These are phyloP conservation scores for Phylloporus arenicola DNA, from an alignment of 768 basidiomycete genomes.

Conservation along the genomic window DNA sequence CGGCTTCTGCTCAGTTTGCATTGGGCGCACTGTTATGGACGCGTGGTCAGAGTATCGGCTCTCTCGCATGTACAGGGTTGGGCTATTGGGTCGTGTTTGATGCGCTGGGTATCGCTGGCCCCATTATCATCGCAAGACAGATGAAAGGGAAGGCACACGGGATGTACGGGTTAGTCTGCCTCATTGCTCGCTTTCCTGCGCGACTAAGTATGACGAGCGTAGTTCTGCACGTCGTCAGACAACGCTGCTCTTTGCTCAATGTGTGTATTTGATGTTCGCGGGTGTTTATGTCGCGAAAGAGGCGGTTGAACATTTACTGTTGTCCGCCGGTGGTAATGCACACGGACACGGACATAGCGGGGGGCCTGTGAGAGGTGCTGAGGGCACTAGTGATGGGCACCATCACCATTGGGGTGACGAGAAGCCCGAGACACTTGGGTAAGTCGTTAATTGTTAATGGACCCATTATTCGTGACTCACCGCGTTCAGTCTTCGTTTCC, in stretches of 20 bases:
- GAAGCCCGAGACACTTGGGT: constrained; percentile 38
- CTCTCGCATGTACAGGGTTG: constrained; percentile 80
- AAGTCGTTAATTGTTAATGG: constrained; percentile 13
- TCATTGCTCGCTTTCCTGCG: constrained; percentile 17
- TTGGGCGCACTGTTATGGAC: constrained; percentile 83
- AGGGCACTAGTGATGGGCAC: constrained; percentile 34
- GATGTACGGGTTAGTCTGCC: constrained; percentile 57
- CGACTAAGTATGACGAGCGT: neutral
- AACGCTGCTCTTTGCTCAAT: constrained; percentile 78
- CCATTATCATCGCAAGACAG: constrained; percentile 31
- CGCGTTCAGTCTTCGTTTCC: constrained; percentile 56
- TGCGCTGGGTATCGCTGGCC: constrained; percentile 66
- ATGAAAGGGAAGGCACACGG: constrained; percentile 30
- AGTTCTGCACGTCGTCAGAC: constrained; percentile 68
- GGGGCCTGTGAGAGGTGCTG: constrained; percentile 35
- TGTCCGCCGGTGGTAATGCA: constrained; percentile 79
- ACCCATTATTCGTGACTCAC: neutral
- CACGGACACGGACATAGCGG: constrained; percentile 57
- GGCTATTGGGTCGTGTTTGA: constrained; percentile 98
- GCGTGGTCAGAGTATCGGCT: constrained; percentile 81
- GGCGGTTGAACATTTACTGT: constrained; percentile 85
- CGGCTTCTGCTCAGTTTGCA: constrained; percentile 45
- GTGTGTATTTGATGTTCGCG: constrained; percentile 90
- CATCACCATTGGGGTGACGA: constrained; percentile 70
- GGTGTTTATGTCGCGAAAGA: constrained; percentile 97